Base-by-base conservation (phyloP, 1,284 basidiomycete species). In the Athelia sp. region DNA sequence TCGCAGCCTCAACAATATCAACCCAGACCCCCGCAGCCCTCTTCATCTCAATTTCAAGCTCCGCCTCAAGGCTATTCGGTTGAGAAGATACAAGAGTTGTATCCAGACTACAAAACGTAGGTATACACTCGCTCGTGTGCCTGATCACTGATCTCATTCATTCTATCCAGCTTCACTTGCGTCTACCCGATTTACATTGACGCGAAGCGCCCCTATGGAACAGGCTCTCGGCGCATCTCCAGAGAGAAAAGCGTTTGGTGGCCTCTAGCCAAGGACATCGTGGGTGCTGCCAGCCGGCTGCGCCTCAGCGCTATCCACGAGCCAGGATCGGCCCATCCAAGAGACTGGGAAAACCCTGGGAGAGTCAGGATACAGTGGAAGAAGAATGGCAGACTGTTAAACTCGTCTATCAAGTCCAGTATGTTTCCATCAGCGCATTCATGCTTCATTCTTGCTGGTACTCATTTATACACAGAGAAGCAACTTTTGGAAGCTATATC, bases 151-250 rank as follows among this genome's bases (percentile, higher is more conserved):
- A 29, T 29, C 26, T 8, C 19, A 40, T n/a, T 8, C 36, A 40
- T 40, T 9, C 54, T 26, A 32, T 53, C 11, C 62, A 93, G 92
- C 60, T 98, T 94, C 94, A 88, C 91, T 52, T 88, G 89, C 58
- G 80, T 98, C 62, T 99, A 99, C 65, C 96, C 96, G 2, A 90
- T 97, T 61, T 98, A 98, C 71, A 84, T 98, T 56, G 96, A 99
- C 66, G 93, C 94, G 43, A 98, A 98, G 67, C 86, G 87, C 11
- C 84, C 92, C 2, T 90, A 90, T 64, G 81, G 84, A 8, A 85
- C 80, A 9, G 92, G 93, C 15, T 82, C 89, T 56, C 82, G 96
- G 35, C 81, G 94, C 47, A 82, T 98, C 26, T 71, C 85, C 18
- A 81, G 93, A 47, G 75, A 81, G 50, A 85, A 90, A 64, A 79